Base-by-base conservation (phyloP, 2,329 filamentous ascomycete species). In the Hawksworthiomyces lignivorus region DNA sequence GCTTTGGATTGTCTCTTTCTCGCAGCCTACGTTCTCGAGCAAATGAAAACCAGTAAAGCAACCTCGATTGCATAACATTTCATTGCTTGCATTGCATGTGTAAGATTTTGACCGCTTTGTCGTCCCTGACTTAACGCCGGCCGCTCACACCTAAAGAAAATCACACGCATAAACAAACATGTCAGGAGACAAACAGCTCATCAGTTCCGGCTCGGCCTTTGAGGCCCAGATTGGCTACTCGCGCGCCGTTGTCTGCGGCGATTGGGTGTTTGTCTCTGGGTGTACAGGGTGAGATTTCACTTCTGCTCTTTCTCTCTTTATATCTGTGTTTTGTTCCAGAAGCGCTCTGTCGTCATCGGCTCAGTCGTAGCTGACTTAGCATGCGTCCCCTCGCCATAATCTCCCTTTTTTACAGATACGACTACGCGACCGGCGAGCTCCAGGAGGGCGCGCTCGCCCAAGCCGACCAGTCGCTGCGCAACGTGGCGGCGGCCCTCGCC, bases 171-270 rank as follows among this genome's bases (percentile, higher is more conserved):
- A n/a, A 18, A 20, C 15, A 10, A 22, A 15, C 3, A 44, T 41
- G 37, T 3, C 33, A 4, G 14, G 24, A 18, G 27, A 37, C 8
- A 44, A 32, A 28, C 44, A 46, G 24, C 45, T 56, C 50, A 69
- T 74, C 50, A 67, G 62, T 50, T 72, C 70, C 18, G 67, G 65
- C 38, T 75, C 71, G 5, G 55, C 61, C 30, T 76, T 75, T 47
- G 72, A 76, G 54, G 59, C 59, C 20, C 60, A 69, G 47, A 75
- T 75, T 41, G 71, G 68, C 37, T 76, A 76, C 54, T 75, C 72
- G 22, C 64, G 72, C 36, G 72, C 72, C 27, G 70, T 76, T 4
- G 62, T 73, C 15, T 57, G 62, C 1, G 71, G 68, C 10, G 68
- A 70, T 38, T 70, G 67, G 62, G 56, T 75, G 10, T 67, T 74